Evolutionary conservation across 2,329 filamentous ascomycete genomes (phyloP).

Genomic region (Penicillium crustosum): DNA sequence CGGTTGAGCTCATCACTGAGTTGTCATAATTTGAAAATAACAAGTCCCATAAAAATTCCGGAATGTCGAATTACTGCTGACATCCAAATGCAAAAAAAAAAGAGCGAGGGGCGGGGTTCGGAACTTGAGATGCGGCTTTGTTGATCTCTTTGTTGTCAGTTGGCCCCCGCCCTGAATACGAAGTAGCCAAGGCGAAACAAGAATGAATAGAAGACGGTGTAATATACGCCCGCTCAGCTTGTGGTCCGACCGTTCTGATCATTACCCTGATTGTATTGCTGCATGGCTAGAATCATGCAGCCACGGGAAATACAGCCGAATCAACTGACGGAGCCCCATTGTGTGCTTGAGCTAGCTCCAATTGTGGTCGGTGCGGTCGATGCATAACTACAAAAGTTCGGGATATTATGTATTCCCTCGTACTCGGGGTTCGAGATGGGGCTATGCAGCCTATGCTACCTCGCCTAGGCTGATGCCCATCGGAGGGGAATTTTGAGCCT

Average conservation of each 20-base stretch:
- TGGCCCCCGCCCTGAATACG: not conserved
- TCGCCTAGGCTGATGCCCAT: not conserved
- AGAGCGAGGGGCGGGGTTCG: not conserved
- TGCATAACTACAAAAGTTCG: not conserved
- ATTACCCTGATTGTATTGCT: not conserved
- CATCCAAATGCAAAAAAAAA: not conserved
- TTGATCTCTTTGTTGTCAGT: constrained; percentile 7
- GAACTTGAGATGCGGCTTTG: constrained; percentile 8
- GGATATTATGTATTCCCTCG: not conserved
- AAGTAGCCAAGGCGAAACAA: not conserved
- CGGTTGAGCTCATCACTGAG: not conserved
- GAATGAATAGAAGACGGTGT: not conserved
- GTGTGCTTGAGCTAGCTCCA: constrained; percentile 8
- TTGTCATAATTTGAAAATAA: not conserved
- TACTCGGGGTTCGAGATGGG: not conserved
- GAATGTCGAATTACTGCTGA: not conserved
- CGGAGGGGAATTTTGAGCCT: not conserved
- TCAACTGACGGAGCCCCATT: constrained; percentile 4
- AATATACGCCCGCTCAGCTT: not conserved
- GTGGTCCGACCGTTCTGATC: not conserved
- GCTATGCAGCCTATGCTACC: constrained; percentile 3
- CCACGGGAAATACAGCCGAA: not conserved
- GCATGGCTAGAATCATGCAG: not conserved
- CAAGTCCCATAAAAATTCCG: no score
- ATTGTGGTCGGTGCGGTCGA: not conserved